Conservation (phyloP, 2,329 filamentous ascomycete species). For the Ascocoryne sarcoides region DNA sequence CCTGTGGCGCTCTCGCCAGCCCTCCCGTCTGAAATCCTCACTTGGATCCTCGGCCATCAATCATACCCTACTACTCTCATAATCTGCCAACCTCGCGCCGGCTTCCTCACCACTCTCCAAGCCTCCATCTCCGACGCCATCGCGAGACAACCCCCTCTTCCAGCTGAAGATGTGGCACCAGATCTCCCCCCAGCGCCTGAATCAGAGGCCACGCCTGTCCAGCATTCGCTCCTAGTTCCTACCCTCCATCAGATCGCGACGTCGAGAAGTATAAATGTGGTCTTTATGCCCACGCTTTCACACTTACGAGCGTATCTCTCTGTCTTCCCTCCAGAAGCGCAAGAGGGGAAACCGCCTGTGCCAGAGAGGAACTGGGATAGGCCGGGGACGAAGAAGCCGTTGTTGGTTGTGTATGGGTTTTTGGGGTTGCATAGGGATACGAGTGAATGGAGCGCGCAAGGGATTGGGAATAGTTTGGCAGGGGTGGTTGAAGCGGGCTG, state of each 20-base stretch:
- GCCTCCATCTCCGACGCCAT: slow-evolving; percentile 33
- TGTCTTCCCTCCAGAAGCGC: slow-evolving; percentile 26
- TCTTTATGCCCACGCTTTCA: slow-evolving; percentile 67
- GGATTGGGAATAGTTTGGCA: slow-evolving; percentile 54
- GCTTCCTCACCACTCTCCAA: slow-evolving; percentile 54
- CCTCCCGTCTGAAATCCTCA: slow-evolving; percentile 53
- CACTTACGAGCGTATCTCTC: slow-evolving; percentile 71
- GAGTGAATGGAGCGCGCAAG: slow-evolving; percentile 69
- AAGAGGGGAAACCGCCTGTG: not conserved
- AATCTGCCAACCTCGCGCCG: slow-evolving; percentile 55
- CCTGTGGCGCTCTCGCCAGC: slow-evolving; percentile 43
- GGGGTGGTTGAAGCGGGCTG: slow-evolving; percentile 52
- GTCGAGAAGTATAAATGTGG: slow-evolving; percentile 58
- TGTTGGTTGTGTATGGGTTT: slow-evolving; percentile 56
- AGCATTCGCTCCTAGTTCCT: slow-evolving; percentile 44
- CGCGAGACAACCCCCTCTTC: slow-evolving; percentile 4
- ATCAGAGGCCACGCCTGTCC: too few relatives aligned
- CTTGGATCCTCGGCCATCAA: slow-evolving; percentile 50
- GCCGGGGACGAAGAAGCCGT: slow-evolving; percentile 26
- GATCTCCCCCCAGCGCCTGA: slow-evolving; percentile 1
- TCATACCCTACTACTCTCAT: slow-evolving; percentile 56
- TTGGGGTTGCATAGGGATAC: slow-evolving; percentile 57
- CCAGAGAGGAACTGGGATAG: slow-evolving; percentile 10
- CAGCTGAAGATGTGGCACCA: not conserved
- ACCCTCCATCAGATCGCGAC: slow-evolving; percentile 61